Evolutionary conservation across 164 flowering plant genomes (phyloP).

Genomic region (Brasenia schreberi): DNA sequence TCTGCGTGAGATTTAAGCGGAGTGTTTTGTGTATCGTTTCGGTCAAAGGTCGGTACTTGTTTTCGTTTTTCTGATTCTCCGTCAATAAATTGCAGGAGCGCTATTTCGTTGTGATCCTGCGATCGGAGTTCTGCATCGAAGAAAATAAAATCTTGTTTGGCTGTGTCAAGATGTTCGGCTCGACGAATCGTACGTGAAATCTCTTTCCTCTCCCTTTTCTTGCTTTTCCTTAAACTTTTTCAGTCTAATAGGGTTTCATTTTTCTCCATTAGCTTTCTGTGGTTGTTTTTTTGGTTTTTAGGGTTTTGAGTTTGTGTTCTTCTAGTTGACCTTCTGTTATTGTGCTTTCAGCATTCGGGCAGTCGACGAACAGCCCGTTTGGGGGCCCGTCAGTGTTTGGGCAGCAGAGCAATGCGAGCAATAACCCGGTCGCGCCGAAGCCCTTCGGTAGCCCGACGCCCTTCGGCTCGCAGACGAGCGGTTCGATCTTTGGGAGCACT

Average conservation of each 20-base stretch:
- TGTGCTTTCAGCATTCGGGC: constrained; percentile 78
- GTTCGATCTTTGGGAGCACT: constrained; percentile 79
- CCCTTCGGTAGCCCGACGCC: constrained; percentile 74
- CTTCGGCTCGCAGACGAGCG: constrained; percentile 82
- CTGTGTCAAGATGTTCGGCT: constrained; percentile 28
- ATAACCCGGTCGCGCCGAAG: constrained; percentile 87
- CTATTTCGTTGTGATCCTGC: neutral
- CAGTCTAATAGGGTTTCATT: neutral
- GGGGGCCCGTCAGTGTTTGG: constrained; percentile 78
- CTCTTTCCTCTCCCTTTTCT: constrained; percentile 1
- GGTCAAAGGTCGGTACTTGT: neutral
- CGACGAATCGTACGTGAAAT: constrained; percentile 28
- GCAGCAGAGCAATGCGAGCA: constrained; percentile 49
- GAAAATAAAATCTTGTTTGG: neutral
- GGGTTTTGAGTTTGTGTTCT: neutral
- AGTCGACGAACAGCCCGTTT: constrained; percentile 75
- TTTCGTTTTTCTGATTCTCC: neutral
- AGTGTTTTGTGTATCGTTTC: neutral
- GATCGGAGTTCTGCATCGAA: neutral
- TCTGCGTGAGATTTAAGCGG: neutral
- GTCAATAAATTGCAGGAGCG: neutral
- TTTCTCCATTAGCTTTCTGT: constrained; percentile 2
- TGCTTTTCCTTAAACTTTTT: neutral
- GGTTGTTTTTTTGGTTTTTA: constrained; percentile 5
- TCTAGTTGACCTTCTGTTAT: constrained; percentile 2